Conservation (phyloP, 2,329 filamentous ascomycete species). For the Diaporthe batatas region DNA sequence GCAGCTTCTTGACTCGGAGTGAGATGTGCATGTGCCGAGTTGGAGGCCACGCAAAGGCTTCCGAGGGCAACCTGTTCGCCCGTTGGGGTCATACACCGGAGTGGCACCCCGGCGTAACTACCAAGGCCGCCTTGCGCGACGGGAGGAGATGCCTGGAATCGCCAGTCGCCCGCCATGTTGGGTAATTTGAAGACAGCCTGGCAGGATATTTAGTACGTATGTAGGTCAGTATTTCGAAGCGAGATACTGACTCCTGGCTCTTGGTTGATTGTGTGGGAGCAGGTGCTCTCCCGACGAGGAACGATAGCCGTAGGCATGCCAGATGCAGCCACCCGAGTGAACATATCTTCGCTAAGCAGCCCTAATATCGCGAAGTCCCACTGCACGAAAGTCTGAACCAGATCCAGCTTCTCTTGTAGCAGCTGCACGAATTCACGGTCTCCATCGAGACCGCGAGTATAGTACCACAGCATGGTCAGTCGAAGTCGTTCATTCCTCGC, state of each 20-base stretch:
- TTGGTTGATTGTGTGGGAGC: slow-evolving; percentile 59
- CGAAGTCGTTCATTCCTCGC: slow-evolving; percentile 50
- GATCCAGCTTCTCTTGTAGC: slow-evolving; percentile 57
- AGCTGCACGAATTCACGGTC: slow-evolving; percentile 56
- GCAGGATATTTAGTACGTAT: not conserved
- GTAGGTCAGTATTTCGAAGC: not conserved
- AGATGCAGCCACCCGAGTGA: slow-evolving; percentile 57
- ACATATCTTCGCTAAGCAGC: slow-evolving; percentile 57
- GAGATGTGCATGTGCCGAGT: slow-evolving; percentile 50
- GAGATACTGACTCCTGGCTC: slow-evolving; percentile 47
- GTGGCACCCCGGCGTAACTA: slow-evolving; percentile 57
- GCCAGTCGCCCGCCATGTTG: slow-evolving; percentile 59
- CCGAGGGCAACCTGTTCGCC: slow-evolving; percentile 57
- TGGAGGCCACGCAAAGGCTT: slow-evolving; percentile 58
- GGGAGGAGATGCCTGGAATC: slow-evolving; percentile 56
- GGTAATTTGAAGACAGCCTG: slow-evolving; percentile 56
- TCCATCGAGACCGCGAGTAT: slow-evolving; percentile 55
- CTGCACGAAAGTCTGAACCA: slow-evolving; percentile 56
- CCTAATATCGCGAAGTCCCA: slow-evolving; percentile 63
- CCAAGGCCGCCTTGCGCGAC: slow-evolving; percentile 55
- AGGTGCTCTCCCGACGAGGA: slow-evolving; percentile 59
- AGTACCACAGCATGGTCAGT: slow-evolving; percentile 58
- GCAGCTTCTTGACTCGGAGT: slow-evolving; percentile 48
- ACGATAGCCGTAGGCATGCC: slow-evolving; percentile 57
- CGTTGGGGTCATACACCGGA: slow-evolving; percentile 55